These are phyloP conservation scores for Berkeleyomyces basicola DNA, from an alignment of 2,329 filamentous ascomycete species.

Conservation along the genomic window DNA sequence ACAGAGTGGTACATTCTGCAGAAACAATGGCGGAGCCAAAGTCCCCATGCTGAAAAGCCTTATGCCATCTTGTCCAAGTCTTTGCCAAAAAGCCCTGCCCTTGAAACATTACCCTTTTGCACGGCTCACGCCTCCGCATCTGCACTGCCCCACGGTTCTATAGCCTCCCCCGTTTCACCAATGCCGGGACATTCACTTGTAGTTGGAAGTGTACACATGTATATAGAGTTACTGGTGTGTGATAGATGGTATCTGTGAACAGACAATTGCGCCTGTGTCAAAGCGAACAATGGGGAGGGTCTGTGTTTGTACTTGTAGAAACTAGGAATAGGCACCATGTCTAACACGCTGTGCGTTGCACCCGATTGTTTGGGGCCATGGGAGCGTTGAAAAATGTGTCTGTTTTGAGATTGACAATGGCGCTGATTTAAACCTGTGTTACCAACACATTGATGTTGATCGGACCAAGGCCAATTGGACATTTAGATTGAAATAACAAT, in stretches of 20 bases:
- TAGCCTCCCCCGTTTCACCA: neutral
- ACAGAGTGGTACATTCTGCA: too few relatives aligned
- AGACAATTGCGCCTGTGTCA: neutral
- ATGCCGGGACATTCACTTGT: neutral
- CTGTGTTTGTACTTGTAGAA: neutral
- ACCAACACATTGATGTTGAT: neutral
- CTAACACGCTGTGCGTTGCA: neutral
- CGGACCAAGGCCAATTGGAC: too few relatives aligned
- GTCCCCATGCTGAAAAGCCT: neutral
- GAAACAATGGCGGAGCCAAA: too few relatives aligned
- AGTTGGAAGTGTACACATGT: neutral
- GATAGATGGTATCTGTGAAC: neutral
- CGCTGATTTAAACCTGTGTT: neutral
- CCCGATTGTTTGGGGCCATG: neutral
- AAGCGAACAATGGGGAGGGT: neutral
- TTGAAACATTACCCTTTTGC: neutral
- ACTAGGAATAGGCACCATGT: neutral
- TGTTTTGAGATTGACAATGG: neutral
- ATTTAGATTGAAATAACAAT: too few relatives aligned
- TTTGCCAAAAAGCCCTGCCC: neutral
- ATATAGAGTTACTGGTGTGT: neutral
- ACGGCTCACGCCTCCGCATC: neutral
- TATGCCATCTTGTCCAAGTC: neutral
- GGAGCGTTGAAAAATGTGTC: neutral
- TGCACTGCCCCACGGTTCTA: conserved; percentile 5